A percentile compares a stretch with the other conserved stretches of the same genome.
Evolutionary conservation across 2,329 filamentous ascomycete species (phyloP).

Genomic region (Bipolaris bicolor): DNA sequence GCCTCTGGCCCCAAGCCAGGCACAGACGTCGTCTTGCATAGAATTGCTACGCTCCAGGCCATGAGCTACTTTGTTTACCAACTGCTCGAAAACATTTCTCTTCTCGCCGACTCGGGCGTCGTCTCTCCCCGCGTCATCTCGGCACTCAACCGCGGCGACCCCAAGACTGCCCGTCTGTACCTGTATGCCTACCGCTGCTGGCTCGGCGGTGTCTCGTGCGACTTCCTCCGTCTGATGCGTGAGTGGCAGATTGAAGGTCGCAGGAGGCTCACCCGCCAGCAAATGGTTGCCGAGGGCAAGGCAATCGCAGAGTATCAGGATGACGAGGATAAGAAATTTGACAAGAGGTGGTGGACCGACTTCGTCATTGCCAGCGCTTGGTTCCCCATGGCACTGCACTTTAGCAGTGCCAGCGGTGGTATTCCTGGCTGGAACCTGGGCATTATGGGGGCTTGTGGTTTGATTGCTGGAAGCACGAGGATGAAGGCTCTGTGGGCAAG

Average conservation of each 20-base stretch:
- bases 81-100: conserved; percentile 52
- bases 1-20: conserved; percentile 50
- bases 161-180: conserved; percentile 47
- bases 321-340: conserved; percentile 47
- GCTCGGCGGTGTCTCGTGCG: conserved; percentile 52
- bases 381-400: conserved; percentile 54
- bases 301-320: conserved; percentile 43
- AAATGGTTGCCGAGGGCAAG: conserved; percentile 38
- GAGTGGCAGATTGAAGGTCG: conserved; percentile 51
- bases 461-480: conserved; percentile 48
- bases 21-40: conserved; percentile 51
- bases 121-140: conserved; percentile 46
- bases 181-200: conserved; percentile 52
- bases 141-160: conserved; percentile 45
- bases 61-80: conserved; percentile 54
- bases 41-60: conserved; percentile 51
- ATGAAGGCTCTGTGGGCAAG: conserved; percentile 35
- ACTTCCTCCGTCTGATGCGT: conserved; percentile 51
- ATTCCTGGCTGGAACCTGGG: conserved; percentile 54
- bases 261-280: conserved; percentile 37
- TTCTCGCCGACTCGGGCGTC: conserved; percentile 52
- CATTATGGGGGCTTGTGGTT: conserved; percentile 52
- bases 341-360: conserved; percentile 52
- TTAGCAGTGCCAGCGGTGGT: conserved; percentile 46
- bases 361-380: conserved; percentile 51